These are phyloP conservation scores for Turritis glabra DNA, from an alignment of 345 rosid species.

Conservation along the genomic window DNA sequence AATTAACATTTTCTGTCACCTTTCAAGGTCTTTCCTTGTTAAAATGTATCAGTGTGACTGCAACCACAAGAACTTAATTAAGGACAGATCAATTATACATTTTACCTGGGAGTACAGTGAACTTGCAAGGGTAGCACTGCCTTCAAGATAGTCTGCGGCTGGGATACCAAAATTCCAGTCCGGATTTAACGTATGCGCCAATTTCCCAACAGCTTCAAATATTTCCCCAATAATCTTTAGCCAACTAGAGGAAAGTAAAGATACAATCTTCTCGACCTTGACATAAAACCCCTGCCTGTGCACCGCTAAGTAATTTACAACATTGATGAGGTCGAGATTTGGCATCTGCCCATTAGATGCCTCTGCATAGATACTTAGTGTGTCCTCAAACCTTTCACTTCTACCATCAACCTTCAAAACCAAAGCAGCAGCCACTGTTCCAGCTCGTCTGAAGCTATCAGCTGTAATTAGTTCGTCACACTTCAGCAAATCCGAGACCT, in stretches of 20 bases:
- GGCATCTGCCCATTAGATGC: conserved; percentile 99
- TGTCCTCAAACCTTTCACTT: conserved; percentile 56
- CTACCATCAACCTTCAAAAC: conserved; percentile 75
- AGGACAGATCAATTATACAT: background rate
- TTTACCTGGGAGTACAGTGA: conserved; percentile 85
- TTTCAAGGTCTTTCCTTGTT: conserved; percentile 5
- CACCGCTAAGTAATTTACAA: conserved; percentile 83
- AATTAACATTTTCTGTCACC: conserved; percentile 1
- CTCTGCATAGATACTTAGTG: conserved; percentile 76
- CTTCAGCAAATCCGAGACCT: conserved; percentile 36
- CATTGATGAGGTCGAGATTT: conserved; percentile 89
- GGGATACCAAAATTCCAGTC: conserved; percentile 78
- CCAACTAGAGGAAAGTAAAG: conserved; percentile 62
- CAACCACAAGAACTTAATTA: background rate
- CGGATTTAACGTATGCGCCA: conserved; percentile 61
- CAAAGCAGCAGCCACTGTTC: conserved; percentile 89
- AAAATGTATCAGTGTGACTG: conserved; percentile 8
- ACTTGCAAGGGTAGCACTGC: conserved; percentile 84
- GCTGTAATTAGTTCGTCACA: conserved; percentile 41
- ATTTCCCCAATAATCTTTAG: conserved; percentile 55
- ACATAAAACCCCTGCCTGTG: conserved; percentile 88
- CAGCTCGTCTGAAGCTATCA: conserved; percentile 68
- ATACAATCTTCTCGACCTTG: conserved; percentile 62
- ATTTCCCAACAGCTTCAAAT: conserved; percentile 62
- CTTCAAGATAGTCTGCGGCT: conserved; percentile 78